Conservation (phyloP, 352 stramenopile genomes). For the Elongisporangium undulatum region DNA sequence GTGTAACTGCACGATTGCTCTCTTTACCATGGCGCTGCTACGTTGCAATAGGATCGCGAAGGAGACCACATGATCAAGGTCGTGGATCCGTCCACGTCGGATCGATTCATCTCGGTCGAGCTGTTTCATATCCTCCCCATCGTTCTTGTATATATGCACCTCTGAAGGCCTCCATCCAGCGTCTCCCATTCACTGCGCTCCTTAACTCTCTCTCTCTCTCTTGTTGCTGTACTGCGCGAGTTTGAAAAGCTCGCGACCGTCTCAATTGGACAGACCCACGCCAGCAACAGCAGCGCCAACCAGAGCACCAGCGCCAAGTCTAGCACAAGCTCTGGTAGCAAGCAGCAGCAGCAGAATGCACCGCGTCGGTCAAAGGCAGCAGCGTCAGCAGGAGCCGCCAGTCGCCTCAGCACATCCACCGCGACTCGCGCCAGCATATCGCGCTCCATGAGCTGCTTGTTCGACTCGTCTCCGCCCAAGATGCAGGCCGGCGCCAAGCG, state of each 20-base stretch:
- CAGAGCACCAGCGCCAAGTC: constrained; percentile 3
- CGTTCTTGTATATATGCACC: neutral
- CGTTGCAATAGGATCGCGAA: constrained; percentile 48
- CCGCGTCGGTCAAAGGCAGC: constrained; percentile 4
- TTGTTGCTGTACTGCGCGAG: constrained; percentile 45
- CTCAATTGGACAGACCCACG: constrained; percentile 40
- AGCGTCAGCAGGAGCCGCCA: neutral
- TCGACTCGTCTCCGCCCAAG: constrained; percentile 5
- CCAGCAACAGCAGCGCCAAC: neutral
- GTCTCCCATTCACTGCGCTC: constrained; percentile 2
- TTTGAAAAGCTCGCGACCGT: constrained; percentile 67
- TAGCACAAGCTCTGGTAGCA: neutral
- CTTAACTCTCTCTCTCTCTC: constrained; percentile 32
- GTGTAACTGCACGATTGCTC: neutral
- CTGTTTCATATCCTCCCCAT: constrained; percentile 66
- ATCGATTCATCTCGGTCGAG: constrained; percentile 62
- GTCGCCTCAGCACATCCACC: neutral
- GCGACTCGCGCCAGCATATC: neutral
- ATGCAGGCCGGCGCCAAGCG: constrained; percentile 8
- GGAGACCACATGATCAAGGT: constrained; percentile 68
- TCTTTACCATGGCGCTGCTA: neutral
- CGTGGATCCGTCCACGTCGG: constrained; percentile 23
- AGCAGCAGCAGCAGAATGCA: constrained; percentile 1
- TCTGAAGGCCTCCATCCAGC: constrained; percentile 4
- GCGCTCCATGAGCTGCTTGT: neutral